phyloP scores from a whole-genome alignment of 306 rosid species.

The Sesbania bispinosa region DNA sequence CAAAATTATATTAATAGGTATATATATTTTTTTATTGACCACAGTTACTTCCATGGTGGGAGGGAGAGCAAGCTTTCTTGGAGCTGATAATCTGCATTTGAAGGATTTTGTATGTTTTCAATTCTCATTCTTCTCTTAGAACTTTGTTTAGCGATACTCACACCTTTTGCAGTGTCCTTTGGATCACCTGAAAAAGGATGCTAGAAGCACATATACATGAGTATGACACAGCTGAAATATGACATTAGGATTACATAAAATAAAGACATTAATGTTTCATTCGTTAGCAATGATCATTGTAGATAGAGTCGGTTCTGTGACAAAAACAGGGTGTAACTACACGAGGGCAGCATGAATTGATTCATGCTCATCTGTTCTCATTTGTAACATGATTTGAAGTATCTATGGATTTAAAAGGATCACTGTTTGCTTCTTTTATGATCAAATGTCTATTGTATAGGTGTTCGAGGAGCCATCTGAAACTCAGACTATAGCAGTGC shows the following conservation, averaged over 20 bases:
- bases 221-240: too few species aligned
- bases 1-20: too few species aligned
- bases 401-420: background rate
- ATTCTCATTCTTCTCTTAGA: slow-evolving; percentile 20
- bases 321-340: background rate
- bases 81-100: slow-evolving; percentile 46
- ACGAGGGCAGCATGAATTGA: background rate
- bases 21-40: slow-evolving; percentile 18
- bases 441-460: slow-evolving; percentile 37
- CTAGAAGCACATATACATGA: background rate
- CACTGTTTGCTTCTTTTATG: background rate
- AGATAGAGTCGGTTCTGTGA: background rate
- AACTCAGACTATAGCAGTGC: slow-evolving; percentile 45
- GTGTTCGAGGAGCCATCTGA: slow-evolving; percentile 67
- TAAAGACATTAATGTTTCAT: background rate
- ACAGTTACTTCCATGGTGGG: slow-evolving; percentile 38
- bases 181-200: background rate
- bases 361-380: background rate
- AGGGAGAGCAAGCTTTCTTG: slow-evolving; percentile 59
- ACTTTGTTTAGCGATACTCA: background rate
- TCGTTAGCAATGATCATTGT: background rate
- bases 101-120: slow-evolving; percentile 59
- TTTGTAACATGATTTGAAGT: background rate
- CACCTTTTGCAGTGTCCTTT: background rate
- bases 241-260: too few species aligned